Conservation (phyloP, 2,329 filamentous ascomycete species). For the Chaetomiaceae sp. region DNA sequence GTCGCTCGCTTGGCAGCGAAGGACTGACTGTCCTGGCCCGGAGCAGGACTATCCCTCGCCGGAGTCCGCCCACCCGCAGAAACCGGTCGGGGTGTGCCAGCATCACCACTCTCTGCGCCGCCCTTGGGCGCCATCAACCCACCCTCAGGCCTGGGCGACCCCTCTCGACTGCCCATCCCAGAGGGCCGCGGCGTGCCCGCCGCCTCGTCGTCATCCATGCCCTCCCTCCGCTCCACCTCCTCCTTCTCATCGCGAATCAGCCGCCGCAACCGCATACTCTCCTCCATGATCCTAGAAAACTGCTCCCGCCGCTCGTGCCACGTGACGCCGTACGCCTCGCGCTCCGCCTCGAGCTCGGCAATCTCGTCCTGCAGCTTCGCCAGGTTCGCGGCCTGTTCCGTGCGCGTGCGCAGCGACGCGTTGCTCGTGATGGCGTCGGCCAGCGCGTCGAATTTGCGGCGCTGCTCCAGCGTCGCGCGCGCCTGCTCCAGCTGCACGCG, state of each 20-base stretch:
- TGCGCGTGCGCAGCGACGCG: constrained; percentile 72
- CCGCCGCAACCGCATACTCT: constrained; percentile 78
- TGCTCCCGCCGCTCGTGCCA: constrained; percentile 83
- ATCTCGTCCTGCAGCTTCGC: constrained; percentile 85
- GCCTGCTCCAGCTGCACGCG: constrained; percentile 72
- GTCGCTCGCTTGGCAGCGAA: constrained; percentile 34
- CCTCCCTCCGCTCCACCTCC: constrained; percentile 82
- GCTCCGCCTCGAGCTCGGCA: constrained; percentile 78
- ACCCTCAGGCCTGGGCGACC: constrained; percentile 47
- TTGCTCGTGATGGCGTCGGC: constrained; percentile 84
- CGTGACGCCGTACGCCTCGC: constrained; percentile 71
- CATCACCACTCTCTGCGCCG: constrained; percentile 26
- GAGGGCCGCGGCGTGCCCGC: constrained; percentile 45
- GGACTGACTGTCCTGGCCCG: constrained; percentile 27
- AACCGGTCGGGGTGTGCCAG: constrained; percentile 26
- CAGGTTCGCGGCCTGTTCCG: constrained; percentile 74
- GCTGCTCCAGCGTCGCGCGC: constrained; percentile 67
- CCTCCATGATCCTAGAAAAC: constrained; percentile 83
- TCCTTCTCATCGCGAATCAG: constrained; percentile 94
- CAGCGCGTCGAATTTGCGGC: constrained; percentile 82
- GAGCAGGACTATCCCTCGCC: constrained; percentile 32
- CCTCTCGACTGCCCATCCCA: constrained; percentile 48
- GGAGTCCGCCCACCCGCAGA: constrained; percentile 30
- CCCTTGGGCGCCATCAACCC: constrained; percentile 27
- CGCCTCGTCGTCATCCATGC: constrained; percentile 61